Percentiles rank a stretch among this genome's conserved stretches.
These are phyloP conservation scores for Myriosclerotinia duriaeana DNA, from an alignment of 2,329 filamentous ascomycete species.

Conservation along the genomic window DNA sequence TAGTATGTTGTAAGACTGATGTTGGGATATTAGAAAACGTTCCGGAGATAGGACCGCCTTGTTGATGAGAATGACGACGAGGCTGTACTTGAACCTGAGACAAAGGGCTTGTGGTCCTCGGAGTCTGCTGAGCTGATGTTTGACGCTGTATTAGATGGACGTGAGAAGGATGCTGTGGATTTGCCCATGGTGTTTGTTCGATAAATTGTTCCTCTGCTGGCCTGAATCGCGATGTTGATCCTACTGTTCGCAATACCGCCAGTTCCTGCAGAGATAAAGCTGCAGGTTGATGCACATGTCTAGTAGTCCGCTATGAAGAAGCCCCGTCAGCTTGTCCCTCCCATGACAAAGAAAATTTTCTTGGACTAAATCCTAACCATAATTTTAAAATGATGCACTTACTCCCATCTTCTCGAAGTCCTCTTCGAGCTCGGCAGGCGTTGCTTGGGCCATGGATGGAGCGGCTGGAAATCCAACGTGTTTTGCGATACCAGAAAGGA, in stretches of 20 bases:
- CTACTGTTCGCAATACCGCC: slow-evolving; percentile 38
- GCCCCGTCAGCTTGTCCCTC: slow-evolving; percentile 28
- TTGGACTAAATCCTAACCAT: background rate
- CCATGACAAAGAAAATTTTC: background rate
- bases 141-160: slow-evolving; percentile 45
- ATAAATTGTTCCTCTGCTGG: slow-evolving; percentile 83
- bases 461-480: slow-evolving; percentile 95
- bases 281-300: slow-evolving; percentile 33
- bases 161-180: slow-evolving; percentile 76
- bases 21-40: slow-evolving; percentile 38
- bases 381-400: slow-evolving; percentile 44
- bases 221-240: slow-evolving; percentile 44
- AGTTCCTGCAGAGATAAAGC: slow-evolving; percentile 39
- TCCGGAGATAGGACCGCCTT: slow-evolving; percentile 37
- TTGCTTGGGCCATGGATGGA: slow-evolving; percentile 75
- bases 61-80: slow-evolving; percentile 43
- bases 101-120: slow-evolving; percentile 42
- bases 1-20: slow-evolving; percentile 34
- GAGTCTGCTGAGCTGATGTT: slow-evolving; percentile 43
- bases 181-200: slow-evolving; percentile 89
- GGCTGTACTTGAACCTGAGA: slow-evolving; percentile 39
- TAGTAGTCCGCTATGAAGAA: slow-evolving; percentile 34
- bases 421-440: slow-evolving; percentile 72
- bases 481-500: slow-evolving; percentile 87
- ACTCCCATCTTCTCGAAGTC: slow-evolving; percentile 90